A percentile compares a stretch with the other conserved stretches of the same genome.
phyloP scores from a whole-genome alignment of 208 protist species.

The Leishmania aethiopica region DNA sequence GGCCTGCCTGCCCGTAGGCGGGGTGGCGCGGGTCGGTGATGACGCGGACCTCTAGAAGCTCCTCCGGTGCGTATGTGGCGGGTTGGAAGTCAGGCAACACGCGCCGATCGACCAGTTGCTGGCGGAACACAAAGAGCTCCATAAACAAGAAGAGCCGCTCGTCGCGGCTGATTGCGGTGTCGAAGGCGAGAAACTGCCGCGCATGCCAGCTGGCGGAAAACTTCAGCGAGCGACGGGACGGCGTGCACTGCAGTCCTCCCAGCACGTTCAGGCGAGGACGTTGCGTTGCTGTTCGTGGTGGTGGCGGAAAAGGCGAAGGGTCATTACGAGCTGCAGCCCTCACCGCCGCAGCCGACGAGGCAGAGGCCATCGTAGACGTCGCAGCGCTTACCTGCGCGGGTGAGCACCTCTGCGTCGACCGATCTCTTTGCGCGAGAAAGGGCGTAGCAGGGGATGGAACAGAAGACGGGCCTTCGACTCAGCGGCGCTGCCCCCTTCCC shows the following conservation, averaged over 20 bases:
- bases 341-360: background rate
- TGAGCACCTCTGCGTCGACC: background rate
- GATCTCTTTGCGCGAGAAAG: background rate
- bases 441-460: no score
- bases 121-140: slow-evolving; percentile 58
- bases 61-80: slow-evolving; percentile 65
- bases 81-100: slow-evolving; percentile 43
- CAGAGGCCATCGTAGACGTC: background rate
- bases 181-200: slow-evolving; percentile 80
- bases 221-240: slow-evolving; percentile 76
- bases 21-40: slow-evolving; percentile 79
- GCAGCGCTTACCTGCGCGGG: no score
- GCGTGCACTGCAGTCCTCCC: slow-evolving; percentile 43
- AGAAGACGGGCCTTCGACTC: background rate
- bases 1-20: slow-evolving; percentile 85
- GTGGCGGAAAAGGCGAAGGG: background rate
- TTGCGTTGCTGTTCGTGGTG: background rate
- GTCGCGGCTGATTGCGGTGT: slow-evolving; percentile 68
- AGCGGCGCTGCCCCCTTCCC: background rate
- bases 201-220: slow-evolving; percentile 52
- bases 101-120: slow-evolving; percentile 40
- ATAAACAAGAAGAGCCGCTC: slow-evolving; percentile 73
- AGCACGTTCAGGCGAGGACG: slow-evolving; percentile 9
- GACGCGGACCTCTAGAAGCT: slow-evolving; percentile 82
- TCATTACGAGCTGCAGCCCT: background rate